Evolutionary conservation across 257 asterid species (phyloP), one percentile per base, ranked within the genome.

Genomic region (Solanum sitiens): DNA sequence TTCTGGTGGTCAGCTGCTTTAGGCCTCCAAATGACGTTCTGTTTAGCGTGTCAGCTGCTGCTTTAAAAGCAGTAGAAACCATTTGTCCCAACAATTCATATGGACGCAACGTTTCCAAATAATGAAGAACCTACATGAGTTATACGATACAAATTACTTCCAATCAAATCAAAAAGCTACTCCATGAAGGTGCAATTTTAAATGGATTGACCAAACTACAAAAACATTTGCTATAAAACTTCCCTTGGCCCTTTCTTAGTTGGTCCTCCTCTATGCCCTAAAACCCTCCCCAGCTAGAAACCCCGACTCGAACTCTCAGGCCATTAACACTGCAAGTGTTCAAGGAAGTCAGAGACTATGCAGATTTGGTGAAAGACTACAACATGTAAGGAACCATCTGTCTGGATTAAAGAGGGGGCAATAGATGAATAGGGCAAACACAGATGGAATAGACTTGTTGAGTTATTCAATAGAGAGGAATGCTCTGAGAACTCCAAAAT

Each of bases 31-130:
- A 95, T 30, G 95, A 89, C 68, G 98, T 92, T 89, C 75, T 95
- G 87, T 92, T 89, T 88, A 97, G 93, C 35, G 98, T 95, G 91
- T 95, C 98, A 1, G 98, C 96, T 65, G 99, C 94, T 40, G 99
- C 98, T 88, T 94, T 92, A 89, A 95, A 95, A 90, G 99, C 95
- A 86, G 99, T 89, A 89, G 96, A 94, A 63, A 97, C 92, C 98
- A 97, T 94, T 92, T 97, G 96, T 87, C 89, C 98, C 92, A 97
- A 94, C 90, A 97, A 89, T 65, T 93, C 94, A 87, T 88, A 90
- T 21, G 99, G 93, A 33, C 94, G 93, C 86, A 95, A 83, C 4
- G 99, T 96, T 91, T 96, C 99, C 95, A 96, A 90, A 94, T 94
- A 95, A 92, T 96, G 99, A 88, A 96, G 98, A 92, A 90, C 97